A percentile compares a stretch with the other conserved stretches of the same genome.
Evolutionary conservation across 2,329 filamentous ascomycete species (phyloP).

Genomic region (Trichoderma sp.): DNA sequence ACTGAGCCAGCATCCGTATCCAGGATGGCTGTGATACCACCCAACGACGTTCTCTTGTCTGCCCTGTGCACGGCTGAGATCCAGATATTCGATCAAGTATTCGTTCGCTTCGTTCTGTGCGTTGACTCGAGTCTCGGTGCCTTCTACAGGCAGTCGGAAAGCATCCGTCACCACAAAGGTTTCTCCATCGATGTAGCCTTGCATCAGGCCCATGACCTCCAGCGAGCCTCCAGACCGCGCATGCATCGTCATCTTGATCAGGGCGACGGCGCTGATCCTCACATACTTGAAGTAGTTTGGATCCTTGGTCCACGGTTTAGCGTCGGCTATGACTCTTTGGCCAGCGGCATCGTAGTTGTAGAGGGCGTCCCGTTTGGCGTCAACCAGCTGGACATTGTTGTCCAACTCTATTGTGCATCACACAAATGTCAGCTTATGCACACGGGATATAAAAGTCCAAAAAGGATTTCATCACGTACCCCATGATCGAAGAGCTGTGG

Average conservation of each 20-base stretch:
- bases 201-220: conserved; percentile 98
- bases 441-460: background rate
- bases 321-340: conserved; percentile 63
- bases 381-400: conserved; percentile 79
- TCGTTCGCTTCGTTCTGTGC: conserved; percentile 95
- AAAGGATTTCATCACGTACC: conserved; percentile 22
- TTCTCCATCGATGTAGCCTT: conserved; percentile 83
- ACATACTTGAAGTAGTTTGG: conserved; percentile 89
- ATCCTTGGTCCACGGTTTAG: conserved; percentile 73
- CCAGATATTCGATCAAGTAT: conserved; percentile 87
- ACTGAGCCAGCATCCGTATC: conserved; percentile 96
- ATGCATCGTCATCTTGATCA: conserved; percentile 99
- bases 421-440: background rate
- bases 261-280: conserved; percentile 86
- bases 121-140: conserved; percentile 97
- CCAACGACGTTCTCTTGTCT: conserved; percentile 89
- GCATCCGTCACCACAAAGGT: conserved; percentile 91
- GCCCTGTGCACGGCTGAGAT: conserved; percentile 70
- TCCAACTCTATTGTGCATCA: conserved; percentile 67
- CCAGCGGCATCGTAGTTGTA: conserved; percentile 74
- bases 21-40: conserved; percentile 97
- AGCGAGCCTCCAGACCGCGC: conserved; percentile 88
- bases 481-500: conserved; percentile 29
- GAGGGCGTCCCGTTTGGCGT: conserved; percentile 83
- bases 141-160: conserved; percentile 90